These are phyloP conservation scores for Aphanomyces invadans DNA, from an alignment of 352 stramenopile species.

Conservation along the genomic window DNA sequence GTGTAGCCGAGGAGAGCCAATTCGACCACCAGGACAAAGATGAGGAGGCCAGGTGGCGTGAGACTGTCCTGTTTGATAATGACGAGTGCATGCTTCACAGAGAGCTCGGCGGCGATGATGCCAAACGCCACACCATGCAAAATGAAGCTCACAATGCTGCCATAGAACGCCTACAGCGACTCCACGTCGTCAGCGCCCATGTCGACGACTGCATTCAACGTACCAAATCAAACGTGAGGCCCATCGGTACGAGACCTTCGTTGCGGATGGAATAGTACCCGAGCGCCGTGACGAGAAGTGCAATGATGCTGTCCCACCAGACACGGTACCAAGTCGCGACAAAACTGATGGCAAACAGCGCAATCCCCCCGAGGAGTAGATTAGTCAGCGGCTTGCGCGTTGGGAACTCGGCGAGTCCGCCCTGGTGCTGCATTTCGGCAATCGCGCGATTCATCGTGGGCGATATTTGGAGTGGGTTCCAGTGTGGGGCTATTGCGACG, in stretches of 20 bases:
- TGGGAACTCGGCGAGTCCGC: constrained; percentile 4
- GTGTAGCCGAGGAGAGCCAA: constrained; percentile 46
- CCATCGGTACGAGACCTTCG: constrained; percentile 34
- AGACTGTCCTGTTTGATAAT: constrained; percentile 28
- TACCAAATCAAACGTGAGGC: constrained; percentile 26
- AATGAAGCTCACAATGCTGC: constrained; percentile 40
- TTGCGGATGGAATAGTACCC: constrained; percentile 53
- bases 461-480: neutral
- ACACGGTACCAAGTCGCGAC: constrained; percentile 70
- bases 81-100: constrained; percentile 47
- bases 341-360: constrained; percentile 52
- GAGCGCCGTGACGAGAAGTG: constrained; percentile 35
- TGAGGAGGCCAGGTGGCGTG: constrained; percentile 48
- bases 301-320: constrained; percentile 72
- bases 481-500: too few relatives aligned
- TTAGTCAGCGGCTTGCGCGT: constrained; percentile 7
- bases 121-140: constrained; percentile 52
- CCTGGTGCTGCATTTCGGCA: constrained; percentile 12
- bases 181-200: neutral
- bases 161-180: constrained; percentile 45
- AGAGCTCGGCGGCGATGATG: constrained; percentile 49
- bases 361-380: constrained; percentile 22
- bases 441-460: constrained; percentile 5
- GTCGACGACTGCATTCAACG: neutral
- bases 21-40: constrained; percentile 48